Evolutionary conservation across 2,329 filamentous ascomycete genomes (phyloP).

Genomic region (Aspergillus fumigatiaffinis): DNA sequence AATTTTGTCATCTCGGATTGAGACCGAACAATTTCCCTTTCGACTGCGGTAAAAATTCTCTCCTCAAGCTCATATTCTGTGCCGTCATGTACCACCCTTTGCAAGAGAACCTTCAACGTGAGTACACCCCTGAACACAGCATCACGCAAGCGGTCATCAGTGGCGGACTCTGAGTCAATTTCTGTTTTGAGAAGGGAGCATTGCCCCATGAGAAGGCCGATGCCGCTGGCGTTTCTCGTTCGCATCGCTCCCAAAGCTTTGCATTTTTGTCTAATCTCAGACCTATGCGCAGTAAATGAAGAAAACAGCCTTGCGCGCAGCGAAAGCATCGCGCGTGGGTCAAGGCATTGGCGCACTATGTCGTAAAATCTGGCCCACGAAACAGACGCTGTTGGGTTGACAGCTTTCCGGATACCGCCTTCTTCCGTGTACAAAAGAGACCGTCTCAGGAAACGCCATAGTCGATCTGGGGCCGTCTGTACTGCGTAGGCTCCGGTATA

Average conservation of each 20-base stretch:
- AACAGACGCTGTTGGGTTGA: constrained; percentile 30
- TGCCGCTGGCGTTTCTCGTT: constrained; percentile 76
- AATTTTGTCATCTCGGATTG: constrained; percentile 1
- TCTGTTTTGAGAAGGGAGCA: constrained; percentile 66
- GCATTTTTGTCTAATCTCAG: constrained; percentile 72
- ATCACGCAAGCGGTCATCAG: constrained; percentile 61
- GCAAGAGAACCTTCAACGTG: constrained; percentile 80
- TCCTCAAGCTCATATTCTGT: constrained; percentile 53
- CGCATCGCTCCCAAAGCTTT: constrained; percentile 66
- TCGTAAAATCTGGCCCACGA: constrained; percentile 67
- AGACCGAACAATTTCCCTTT: constrained; percentile 56
- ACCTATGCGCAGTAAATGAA: constrained; percentile 70
- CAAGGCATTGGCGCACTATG: constrained; percentile 71
- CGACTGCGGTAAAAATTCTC: constrained; percentile 54
- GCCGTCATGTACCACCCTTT: constrained; percentile 62
- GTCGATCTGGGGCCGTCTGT: constrained; percentile 73
- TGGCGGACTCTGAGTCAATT: constrained; percentile 47
- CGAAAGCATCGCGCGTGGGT: constrained; percentile 66
- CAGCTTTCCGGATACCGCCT: constrained; percentile 34
- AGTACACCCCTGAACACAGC: constrained; percentile 76
- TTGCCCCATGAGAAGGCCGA: constrained; percentile 85
- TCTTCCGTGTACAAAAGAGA: constrained; percentile 48
- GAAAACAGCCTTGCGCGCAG: constrained; percentile 70
- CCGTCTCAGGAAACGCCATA: constrained; percentile 69
- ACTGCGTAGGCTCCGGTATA: constrained; percentile 79